Conservation (phyloP, 2,329 filamentous ascomycete genomes). For the Epichloe baconii region DNA sequence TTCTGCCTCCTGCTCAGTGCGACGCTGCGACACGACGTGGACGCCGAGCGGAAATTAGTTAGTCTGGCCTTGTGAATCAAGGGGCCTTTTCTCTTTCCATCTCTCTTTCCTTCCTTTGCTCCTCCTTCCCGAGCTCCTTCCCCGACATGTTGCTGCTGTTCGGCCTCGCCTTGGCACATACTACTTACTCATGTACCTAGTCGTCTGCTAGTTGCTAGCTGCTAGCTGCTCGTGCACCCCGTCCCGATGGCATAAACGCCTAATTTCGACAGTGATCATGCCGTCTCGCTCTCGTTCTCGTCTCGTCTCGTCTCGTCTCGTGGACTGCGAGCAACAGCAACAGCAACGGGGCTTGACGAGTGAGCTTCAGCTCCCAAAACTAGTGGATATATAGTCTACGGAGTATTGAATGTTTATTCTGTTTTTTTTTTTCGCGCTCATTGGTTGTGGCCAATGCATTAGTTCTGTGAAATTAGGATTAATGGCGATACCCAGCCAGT, state of each 20-base stretch:
- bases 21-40: background rate
- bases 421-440: too few relatives aligned
- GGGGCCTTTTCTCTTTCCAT: background rate
- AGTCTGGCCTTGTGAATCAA: background rate
- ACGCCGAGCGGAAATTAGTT: background rate
- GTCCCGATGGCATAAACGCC: background rate
- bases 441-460: too few relatives aligned
- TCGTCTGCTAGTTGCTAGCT: too few relatives aligned
- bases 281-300: background rate
- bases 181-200: background rate
- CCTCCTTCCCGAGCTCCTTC: background rate
- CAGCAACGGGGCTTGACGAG: too few relatives aligned
- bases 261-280: background rate
- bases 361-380: too few relatives aligned
- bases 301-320: background rate
- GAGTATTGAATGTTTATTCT: too few relatives aligned
- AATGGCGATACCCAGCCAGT: too few relatives aligned
- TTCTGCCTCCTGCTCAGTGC: background rate
- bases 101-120: too few relatives aligned
- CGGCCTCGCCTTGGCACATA: background rate
- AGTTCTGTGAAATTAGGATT: too few relatives aligned
- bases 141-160: background rate
- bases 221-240: too few relatives aligned
- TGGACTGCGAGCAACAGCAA: background rate
- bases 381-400: too few relatives aligned